Evolutionary conservation across 2,329 filamentous ascomycete species (phyloP).

Genomic region (Proliferodiscus dingleyae): DNA sequence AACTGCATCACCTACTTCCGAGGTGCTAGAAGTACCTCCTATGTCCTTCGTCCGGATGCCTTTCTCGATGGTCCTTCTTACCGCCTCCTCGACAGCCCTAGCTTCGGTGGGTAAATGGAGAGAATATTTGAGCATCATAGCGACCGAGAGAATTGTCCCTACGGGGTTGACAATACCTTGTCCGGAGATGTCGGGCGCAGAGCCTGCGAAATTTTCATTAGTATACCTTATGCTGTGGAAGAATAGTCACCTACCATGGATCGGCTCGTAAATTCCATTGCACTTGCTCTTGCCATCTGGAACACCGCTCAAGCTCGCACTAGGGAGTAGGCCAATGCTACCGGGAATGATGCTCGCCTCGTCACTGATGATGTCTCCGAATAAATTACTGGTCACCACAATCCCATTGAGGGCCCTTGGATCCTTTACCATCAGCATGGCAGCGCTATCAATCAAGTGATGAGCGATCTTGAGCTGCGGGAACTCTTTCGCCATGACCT

Average conservation of each 20-base stretch:
- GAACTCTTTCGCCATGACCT: conserved; percentile 85
- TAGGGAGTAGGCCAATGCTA: conserved; percentile 80
- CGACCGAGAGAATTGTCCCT: conserved; percentile 84
- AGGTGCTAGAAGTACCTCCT: conserved; percentile 69
- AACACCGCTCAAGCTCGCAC: conserved; percentile 78
- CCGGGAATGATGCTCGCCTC: conserved; percentile 94
- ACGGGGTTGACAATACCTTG: conserved; percentile 89
- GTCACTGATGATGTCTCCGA: conserved; percentile 93
- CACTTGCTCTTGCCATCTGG: conserved; percentile 80
- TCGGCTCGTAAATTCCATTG: conserved; percentile 96
- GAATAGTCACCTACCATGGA: conserved; percentile 66
- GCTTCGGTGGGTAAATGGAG: conserved; percentile 75
- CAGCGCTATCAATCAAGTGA: conserved; percentile 93
- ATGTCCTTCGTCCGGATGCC: conserved; percentile 81
- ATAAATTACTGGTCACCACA: conserved; percentile 87
- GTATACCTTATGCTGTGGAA: not conserved
- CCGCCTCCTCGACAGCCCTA: conserved; percentile 73
- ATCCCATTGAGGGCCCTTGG: conserved; percentile 83
- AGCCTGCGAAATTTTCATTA: conserved; percentile 46
- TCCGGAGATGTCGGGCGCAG: conserved; percentile 88
- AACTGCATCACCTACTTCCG: conserved; percentile 78
- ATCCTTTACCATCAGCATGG: conserved; percentile 97
- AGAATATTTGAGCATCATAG: conserved; percentile 96
- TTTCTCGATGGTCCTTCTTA: conserved; percentile 71
- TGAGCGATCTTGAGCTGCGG: conserved; percentile 78